Base-by-base conservation (phyloP, 495 filamentous ascomycete genomes). In the Penicillium paradoxum region DNA sequence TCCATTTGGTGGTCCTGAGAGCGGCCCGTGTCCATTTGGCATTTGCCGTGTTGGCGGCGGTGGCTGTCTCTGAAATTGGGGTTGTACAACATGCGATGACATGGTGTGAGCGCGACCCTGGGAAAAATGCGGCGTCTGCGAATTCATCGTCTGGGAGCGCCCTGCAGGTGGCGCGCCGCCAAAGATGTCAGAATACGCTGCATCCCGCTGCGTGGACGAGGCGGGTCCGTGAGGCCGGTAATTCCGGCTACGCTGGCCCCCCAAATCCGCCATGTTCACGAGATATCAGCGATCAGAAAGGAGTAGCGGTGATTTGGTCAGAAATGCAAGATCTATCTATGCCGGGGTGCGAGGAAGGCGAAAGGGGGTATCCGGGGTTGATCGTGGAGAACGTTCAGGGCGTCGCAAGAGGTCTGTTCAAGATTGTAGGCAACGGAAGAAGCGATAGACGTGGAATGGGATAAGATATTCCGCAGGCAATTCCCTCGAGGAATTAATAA, bases 161-260 rank as follows among this genome's bases (percentile, higher is more conserved):
- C 93, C 92, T 40, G 88, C 88, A 33, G 88, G 89, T 42, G 88
- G 89, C 44, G 88, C 82, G 63, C 84, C 83, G 56, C 93, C 93
- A 63, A 99, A 99, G 60, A 99, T 99, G 72, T 91, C 89, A 49
- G 88, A 89, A 71, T 95, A 98, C 30, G 91, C 93, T 62, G 89
- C 90, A 80, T 98, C 92, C 72, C 93, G 84, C 71, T 95, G 89
- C 61, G 80, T 78, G 65, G 82, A 80, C 44, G 86, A 82, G 30
- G 87, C 71, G 65, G 84, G 79, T 55, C 83, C 86, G 69, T 89
- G 87, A 54, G 81, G 79, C 63, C 78, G 76, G 73, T 85, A 83
- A 59, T 83, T 78, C 72, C 87, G 77, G 75, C 84, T 80, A 68
- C 88, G 86, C 68, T 89, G 88, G 48, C 78, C 63, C 57, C 81